Evolutionary conservation across 768 basidiomycete genomes (phyloP).

Genomic region (Mycena maculata): DNA sequence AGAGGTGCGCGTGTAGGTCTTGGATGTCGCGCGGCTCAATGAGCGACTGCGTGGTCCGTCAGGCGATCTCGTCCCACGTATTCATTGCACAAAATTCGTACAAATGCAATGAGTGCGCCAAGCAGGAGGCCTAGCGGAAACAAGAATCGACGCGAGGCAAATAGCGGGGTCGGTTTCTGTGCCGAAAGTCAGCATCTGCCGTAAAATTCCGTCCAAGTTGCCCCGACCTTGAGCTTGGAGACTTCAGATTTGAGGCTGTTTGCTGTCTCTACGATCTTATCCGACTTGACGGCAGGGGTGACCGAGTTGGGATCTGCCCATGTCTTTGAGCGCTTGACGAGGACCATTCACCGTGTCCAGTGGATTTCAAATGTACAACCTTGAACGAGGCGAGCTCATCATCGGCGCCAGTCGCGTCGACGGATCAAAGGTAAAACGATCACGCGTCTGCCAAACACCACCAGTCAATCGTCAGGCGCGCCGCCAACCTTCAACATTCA

Average conservation of each 20-base stretch:
- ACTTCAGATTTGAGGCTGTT: constrained; percentile 31
- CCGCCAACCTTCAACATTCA: too few species aligned
- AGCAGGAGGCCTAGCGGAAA: constrained; percentile 79
- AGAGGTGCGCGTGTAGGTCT: constrained; percentile 75
- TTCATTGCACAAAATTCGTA: constrained; percentile 9
- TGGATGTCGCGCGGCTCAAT: constrained; percentile 75
- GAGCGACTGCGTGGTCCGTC: constrained; percentile 46
- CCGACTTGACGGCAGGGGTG: not conserved
- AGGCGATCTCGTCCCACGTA: not conserved
- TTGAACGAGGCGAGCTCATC: not conserved
- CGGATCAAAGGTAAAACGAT: constrained; percentile 52
- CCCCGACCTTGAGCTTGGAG: constrained; percentile 40
- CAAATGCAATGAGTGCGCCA: constrained; percentile 71
- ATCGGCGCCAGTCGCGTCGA: constrained; percentile 46
- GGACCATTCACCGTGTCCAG: constrained; percentile 45
- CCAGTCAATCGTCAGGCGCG: too few species aligned
- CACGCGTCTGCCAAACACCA: too few species aligned
- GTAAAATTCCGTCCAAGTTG: constrained; percentile 32
- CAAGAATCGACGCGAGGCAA: constrained; percentile 63
- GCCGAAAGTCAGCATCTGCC: constrained; percentile 37
- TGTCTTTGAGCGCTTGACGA: constrained; percentile 47
- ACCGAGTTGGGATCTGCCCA: constrained; percentile 40
- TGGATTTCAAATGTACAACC: too few species aligned
- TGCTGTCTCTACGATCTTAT: constrained; percentile 4
- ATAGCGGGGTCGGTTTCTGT: constrained; percentile 41